phyloP scores from a whole-genome alignment of 1,139 yeast genomes.

The Meyerozyma elateridarum region DNA sequence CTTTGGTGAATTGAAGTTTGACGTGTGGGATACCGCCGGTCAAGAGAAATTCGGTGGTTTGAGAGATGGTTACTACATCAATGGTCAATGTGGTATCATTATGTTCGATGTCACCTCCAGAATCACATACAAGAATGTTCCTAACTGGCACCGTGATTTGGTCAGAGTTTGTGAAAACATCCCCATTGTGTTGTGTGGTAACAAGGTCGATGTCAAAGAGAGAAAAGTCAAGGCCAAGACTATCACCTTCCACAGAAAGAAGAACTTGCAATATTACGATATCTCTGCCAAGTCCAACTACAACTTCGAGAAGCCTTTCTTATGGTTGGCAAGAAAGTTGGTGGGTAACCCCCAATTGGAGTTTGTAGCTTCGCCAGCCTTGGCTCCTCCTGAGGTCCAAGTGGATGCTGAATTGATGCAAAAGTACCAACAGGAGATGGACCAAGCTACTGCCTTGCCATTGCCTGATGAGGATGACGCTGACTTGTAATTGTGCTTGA shows the following conservation, averaged over 20 bases:
- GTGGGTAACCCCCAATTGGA: conserved; percentile 98
- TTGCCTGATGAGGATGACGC: conserved; percentile 99
- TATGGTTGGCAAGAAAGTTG: conserved; percentile 99
- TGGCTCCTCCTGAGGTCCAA: conserved; percentile 99
- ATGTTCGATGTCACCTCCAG: conserved; percentile 99
- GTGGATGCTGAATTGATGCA: conserved; percentile 95
- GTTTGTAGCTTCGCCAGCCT: conserved; percentile 98
- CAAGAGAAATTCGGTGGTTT: conserved; percentile 99
- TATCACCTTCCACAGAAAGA: conserved; percentile 99
- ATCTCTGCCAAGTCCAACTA: conserved; percentile 99
- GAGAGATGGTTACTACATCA: conserved; percentile 98
- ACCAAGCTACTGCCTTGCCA: conserved; percentile 98
- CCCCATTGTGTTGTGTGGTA: conserved; percentile 98
- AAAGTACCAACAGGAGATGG: conserved; percentile 99
- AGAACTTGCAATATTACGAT: conserved; percentile 98
- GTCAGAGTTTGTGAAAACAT: conserved; percentile 99
- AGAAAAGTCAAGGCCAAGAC: conserved; percentile 99
- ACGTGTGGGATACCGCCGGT: conserved; percentile 99
- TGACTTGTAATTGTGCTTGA: conserved; percentile 71
- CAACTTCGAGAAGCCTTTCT: conserved; percentile 99
- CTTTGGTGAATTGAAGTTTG: conserved; percentile 97
- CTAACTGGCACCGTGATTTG: conserved; percentile 99
- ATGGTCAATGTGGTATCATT: conserved; percentile 99
- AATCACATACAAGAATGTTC: conserved; percentile 99
- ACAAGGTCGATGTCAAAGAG: conserved; percentile 99